Evolutionary conservation across 805 yeast genomes (phyloP).

Genomic region (Ogataea zsoltii): DNA sequence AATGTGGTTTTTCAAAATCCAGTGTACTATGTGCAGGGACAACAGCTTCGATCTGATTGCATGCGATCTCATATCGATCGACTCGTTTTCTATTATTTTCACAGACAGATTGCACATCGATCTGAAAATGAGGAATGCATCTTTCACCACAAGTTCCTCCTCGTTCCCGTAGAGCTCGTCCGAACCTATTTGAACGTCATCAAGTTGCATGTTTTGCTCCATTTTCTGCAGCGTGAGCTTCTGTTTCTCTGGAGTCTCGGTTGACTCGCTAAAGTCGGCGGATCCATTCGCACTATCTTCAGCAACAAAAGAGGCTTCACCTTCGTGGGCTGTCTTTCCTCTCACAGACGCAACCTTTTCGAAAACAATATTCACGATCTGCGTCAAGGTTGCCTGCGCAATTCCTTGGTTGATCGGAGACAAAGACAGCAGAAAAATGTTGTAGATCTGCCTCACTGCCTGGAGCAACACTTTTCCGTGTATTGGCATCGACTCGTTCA

Average conservation of each 20-base stretch:
- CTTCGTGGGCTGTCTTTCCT: conserved; percentile 5
- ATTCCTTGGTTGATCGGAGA: conserved; percentile 84
- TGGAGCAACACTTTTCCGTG: conserved; percentile 88
- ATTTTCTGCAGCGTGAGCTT: conserved; percentile 58
- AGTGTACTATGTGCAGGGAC: conserved; percentile 84
- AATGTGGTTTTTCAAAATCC: conserved; percentile 81
- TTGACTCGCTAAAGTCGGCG: not conserved
- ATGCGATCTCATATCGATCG: conserved; percentile 84
- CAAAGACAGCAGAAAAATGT: conserved; percentile 82
- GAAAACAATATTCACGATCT: conserved; percentile 82
- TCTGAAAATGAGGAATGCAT: conserved; percentile 89
- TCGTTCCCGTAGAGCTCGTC: conserved; percentile 49
- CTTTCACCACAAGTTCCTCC: conserved; percentile 74
- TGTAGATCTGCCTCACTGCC: conserved; percentile 92
- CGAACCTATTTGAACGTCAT: conserved; percentile 52
- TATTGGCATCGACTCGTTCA: conserved; percentile 76
- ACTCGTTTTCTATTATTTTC: conserved; percentile 75
- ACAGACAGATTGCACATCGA: conserved; percentile 93
- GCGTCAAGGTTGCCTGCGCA: conserved; percentile 94
- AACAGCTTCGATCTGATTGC: conserved; percentile 88
- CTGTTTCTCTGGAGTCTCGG: conserved; percentile 8
- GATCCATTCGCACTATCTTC: conserved; percentile 5
- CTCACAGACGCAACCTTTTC: conserved; percentile 51
- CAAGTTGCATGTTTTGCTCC: conserved; percentile 52
- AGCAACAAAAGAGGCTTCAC: conserved; percentile 1